Evolutionary conservation across 352 stramenopile genomes (phyloP), one percentile per base, ranked within the genome.

Genomic region (Bremia lactucae): DNA sequence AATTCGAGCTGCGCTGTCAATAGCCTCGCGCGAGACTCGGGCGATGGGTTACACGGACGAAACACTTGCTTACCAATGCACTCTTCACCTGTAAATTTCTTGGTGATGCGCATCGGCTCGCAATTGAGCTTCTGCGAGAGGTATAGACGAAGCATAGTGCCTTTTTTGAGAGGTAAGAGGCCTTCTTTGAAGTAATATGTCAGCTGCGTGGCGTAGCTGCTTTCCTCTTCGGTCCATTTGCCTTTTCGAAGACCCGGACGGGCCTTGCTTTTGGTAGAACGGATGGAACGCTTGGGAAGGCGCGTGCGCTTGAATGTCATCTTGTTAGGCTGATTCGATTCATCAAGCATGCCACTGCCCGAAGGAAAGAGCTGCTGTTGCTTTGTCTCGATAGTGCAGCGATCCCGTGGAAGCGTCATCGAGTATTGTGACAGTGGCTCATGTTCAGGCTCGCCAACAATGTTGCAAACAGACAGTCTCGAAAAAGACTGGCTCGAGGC

Each of bases 51-150:
- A 53, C 72, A 82, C 14, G 79, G 79, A 6, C 79, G 75, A 40
- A 87, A 91, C 19, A 91, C 77, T 49, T 91, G 79, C 59, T 96
- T 96, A 29, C 85, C 85, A 38, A 95, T 96, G 45, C 76, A 95
- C 52, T 91, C 80, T 37, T 73, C 79, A 21, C 85, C 85, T 4
- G 84, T 92, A 54, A 95, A 96, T 63, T 95, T 95, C 59, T 96
- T 96, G 9, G 85, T 95, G 58, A 96, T 94, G 36, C 85, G 75
- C 85, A 96, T 96, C 2, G 85, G 82, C 46, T 94, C 81, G 48
- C 85, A 96, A 52, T 95, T 94, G 38, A 96, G 80, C 62, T 93
- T 93, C 55, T 91, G 77, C 19, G 81, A 87, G n/a, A 96, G 59
- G 49, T 94, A 96, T 4, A 89, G 60, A 16, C 85, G 75, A 7